Conservation (phyloP, 306 rosid genomes). For the Potentilla sterilis region DNA sequence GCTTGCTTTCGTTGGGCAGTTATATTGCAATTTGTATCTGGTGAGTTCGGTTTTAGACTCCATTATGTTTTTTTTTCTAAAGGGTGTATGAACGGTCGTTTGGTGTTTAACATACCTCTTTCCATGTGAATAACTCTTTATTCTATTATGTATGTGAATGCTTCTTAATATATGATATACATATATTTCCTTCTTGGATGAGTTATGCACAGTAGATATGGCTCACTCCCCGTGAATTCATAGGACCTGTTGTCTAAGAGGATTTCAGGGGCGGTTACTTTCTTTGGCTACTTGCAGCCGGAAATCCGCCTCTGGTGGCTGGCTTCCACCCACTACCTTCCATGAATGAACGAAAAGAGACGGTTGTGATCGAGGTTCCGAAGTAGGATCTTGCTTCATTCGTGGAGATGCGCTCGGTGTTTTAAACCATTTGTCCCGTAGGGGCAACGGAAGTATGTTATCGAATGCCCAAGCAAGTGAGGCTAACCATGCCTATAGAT, state of each 20-base stretch:
- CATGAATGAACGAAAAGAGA: too few relatives aligned
- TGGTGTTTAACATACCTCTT: slow-evolving; percentile 13
- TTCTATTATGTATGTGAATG: background rate
- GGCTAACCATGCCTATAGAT: too few relatives aligned
- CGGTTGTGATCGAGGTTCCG: too few relatives aligned
- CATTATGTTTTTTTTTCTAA: slow-evolving; percentile 10
- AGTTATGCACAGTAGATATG: background rate
- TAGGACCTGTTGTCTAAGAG: too few relatives aligned
- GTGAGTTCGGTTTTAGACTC: slow-evolving; percentile 6
- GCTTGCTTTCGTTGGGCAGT: slow-evolving; percentile 14
- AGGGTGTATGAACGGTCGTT: slow-evolving; percentile 11
- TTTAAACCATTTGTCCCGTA: too few relatives aligned
- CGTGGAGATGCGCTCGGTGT: too few relatives aligned
- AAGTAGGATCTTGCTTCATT: too few relatives aligned
- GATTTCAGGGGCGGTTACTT: too few relatives aligned
- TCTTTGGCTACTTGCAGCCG: background rate
- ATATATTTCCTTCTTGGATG: background rate
- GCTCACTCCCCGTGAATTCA: background rate
- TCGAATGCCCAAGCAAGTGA: too few relatives aligned
- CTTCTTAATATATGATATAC: background rate
- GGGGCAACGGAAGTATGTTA: too few relatives aligned
- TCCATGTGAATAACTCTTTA: slow-evolving; percentile 20
- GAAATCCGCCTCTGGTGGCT: background rate
- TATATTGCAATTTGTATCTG: slow-evolving; percentile 25
- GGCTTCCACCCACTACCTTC: background rate